Base-by-base conservation (phyloP, 306 rosid species). In the Elaeagnus macrophylla region DNA sequence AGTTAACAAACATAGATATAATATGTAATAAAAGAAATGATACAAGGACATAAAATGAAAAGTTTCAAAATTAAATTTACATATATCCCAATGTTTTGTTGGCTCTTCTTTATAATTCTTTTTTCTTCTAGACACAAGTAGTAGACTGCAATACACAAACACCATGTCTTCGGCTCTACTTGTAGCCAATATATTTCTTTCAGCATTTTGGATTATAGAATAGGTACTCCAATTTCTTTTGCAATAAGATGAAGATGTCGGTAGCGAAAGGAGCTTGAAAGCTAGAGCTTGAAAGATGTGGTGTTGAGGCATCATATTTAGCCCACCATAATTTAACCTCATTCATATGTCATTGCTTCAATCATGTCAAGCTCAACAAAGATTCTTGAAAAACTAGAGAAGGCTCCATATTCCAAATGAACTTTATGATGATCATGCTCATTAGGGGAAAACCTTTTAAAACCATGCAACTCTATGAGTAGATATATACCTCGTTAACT, bases 311-410 rank as follows among this genome's bases (percentile, higher is more conserved):
- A 17, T 38, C 54, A 51, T 51, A 19, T 0, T 1, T 15, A 18
- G 13, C 54, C 54, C 55, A 51, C 38, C 55, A 25, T 43, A 6
- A 43, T n/a, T n/a, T n/a, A n/a, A n/a, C n/a, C n/a, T n/a, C n/a
- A n/a, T n/a, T n/a, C n/a, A 13, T 41, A 13, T 10, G 12, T 41
- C 12, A 10, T 3, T 41, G 46, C 46, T 10, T 42, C 46, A 42
- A 42, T 42, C 5, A 42, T 9, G 12, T 42, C 0, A 7, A n/a
- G 1, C 46, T 42, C 13, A 42, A 9, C 12, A n/a, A 42, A 42
- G 10, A 9, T 9, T 8, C 12, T n/a, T 7, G 10, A 42, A 9
- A 12, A 1, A 42, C 46, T 42, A 7, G 1, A 42, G 10, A 42
- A 42, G 3, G 46, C 46, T 42, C 7, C 12, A 42, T 42, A 42